Evolutionary conservation across 2,329 filamentous ascomycete genomes (phyloP), one percentile per base, ranked within the genome.

Genomic region (Colletotrichum lindemuthianum): DNA sequence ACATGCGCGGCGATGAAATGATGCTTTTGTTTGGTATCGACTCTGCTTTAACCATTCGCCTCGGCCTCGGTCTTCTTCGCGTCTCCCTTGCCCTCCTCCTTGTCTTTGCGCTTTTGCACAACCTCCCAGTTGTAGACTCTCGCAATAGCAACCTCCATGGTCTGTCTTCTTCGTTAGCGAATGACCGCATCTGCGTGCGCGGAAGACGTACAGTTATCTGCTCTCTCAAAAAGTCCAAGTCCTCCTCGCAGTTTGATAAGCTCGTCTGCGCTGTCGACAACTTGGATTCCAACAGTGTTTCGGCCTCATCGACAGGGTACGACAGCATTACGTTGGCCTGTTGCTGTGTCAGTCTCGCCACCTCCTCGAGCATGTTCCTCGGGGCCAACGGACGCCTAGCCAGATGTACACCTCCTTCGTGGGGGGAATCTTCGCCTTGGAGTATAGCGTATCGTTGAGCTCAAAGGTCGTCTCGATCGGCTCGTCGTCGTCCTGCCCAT

Each of bases 51-150:
- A 24, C 70, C 74, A 51, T 74, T 73, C 2, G 75, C 70, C 68
- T 77, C 74, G 53, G 76, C 74, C 37, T 74, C 73, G 39, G 77
- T 79, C 67, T 81, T 79, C 51, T 78, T 77, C 64, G 78, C 74
- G 52, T 76, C 74, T 47, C 74, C 76, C 63, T 79, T 77, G 55
- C 82, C 88, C 67, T 88, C 86, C 43, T 90, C 89, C 77, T 93
- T 96, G 66, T 97, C 93, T 82, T 97, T 97, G 71, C 96, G 86
- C 79, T 96, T 92, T 82, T 97, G 92, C 47, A 95, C 92, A 5
- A 99, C 93, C 73, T 99, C 96, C 95, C 96, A 98, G 78, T 99
- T 99, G 79, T 99, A 98, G n/a, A 99, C 94, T 69, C 96, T 86
- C 24, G 96, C 96, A 44, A 95, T 93, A 4, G 96, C 96, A 39